phyloP scores from a whole-genome alignment of 306 rosid species.

The Vachellia collinsii region DNA sequence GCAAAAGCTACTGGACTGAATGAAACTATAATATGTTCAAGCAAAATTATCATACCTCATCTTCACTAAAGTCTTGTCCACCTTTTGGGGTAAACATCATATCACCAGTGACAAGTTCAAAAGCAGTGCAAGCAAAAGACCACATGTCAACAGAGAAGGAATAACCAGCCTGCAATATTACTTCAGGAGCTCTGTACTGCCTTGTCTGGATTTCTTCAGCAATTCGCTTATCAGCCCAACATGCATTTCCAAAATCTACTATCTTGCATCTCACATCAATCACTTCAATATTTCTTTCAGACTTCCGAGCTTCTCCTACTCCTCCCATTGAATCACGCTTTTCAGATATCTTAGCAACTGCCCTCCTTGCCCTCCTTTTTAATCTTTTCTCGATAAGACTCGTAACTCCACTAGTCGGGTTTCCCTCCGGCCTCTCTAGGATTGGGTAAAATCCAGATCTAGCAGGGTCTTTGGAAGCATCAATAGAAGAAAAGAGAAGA shows the following conservation, averaged over 20 bases:
- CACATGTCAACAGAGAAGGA: constrained; percentile 92
- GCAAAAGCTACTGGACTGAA: constrained; percentile 6
- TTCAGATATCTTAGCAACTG: constrained; percentile 81
- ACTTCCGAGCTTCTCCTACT: constrained; percentile 45
- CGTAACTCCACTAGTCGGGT: constrained; percentile 59
- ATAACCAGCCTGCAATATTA: constrained; percentile 81
- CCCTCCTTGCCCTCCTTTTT: constrained; percentile 90
- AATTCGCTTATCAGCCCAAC: constrained; percentile 80
- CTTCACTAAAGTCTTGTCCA: constrained; percentile 92
- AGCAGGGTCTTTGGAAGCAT: constrained; percentile 82
- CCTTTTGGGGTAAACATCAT: constrained; percentile 84
- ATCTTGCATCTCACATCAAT: constrained; percentile 89
- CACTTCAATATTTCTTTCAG: constrained; percentile 69
- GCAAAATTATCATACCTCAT: constrained; percentile 66
- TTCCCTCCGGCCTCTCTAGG: constrained; percentile 90
- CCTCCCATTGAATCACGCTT: constrained; percentile 57
- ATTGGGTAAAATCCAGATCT: constrained; percentile 66
- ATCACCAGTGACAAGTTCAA: constrained; percentile 96
- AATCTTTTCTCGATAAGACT: constrained; percentile 75
- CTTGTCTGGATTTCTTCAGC: constrained; percentile 89
- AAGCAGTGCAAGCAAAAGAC: constrained; percentile 92
- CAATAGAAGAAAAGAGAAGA: constrained; percentile 78
- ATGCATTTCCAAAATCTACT: constrained; percentile 98
- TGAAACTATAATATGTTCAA: constrained; percentile 20
- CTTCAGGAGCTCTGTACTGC: constrained; percentile 99